Evolutionary conservation across 805 yeast species (phyloP).

Genomic region (Yarrowia hollandica): DNA sequence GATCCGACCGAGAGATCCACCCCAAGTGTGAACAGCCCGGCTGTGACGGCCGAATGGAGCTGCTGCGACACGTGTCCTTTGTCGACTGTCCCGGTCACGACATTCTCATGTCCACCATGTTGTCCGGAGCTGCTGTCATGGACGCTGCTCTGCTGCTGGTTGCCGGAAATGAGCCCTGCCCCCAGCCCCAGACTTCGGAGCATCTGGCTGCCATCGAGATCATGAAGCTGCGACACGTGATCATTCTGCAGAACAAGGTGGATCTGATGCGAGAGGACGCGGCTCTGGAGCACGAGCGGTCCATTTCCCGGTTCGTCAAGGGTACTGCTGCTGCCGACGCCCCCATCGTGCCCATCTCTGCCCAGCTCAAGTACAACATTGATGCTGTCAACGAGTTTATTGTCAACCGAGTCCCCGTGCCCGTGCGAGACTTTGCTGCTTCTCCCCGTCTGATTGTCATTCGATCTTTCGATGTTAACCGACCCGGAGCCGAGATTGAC

Average conservation of each 20-base stretch:
- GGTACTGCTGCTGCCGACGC: conserved; percentile 99
- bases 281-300: conserved; percentile 92
- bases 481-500: conserved; percentile 96
- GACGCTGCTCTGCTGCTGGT: conserved; percentile 95
- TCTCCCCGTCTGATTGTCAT: conserved; percentile 95
- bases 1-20: conserved; percentile 89
- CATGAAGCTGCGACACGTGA: conserved; percentile 96
- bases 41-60: conserved; percentile 82
- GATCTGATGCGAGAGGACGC: conserved; percentile 97
- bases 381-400: conserved; percentile 98
- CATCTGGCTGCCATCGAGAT: conserved; percentile 99
- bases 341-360: conserved; percentile 97
- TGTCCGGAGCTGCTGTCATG: conserved; percentile 99
- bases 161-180: conserved; percentile 99
- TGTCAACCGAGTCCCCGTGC: conserved; percentile 93
- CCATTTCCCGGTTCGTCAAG: conserved; percentile 86
- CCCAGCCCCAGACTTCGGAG: conserved; percentile 99
- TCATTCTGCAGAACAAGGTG: conserved; percentile 95
- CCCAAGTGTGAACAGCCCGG: conserved; percentile 91
- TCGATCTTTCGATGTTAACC: conserved; percentile 97
- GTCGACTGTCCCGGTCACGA: conserved; percentile 99
- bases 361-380: conserved; percentile 96
- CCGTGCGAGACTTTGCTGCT: conserved; percentile 90
- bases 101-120: conserved; percentile 99
- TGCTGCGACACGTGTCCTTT: conserved; percentile 95